These are phyloP conservation scores for Nicotiana obtusifolia DNA, from an alignment of 257 asterid species.

Conservation along the genomic window DNA sequence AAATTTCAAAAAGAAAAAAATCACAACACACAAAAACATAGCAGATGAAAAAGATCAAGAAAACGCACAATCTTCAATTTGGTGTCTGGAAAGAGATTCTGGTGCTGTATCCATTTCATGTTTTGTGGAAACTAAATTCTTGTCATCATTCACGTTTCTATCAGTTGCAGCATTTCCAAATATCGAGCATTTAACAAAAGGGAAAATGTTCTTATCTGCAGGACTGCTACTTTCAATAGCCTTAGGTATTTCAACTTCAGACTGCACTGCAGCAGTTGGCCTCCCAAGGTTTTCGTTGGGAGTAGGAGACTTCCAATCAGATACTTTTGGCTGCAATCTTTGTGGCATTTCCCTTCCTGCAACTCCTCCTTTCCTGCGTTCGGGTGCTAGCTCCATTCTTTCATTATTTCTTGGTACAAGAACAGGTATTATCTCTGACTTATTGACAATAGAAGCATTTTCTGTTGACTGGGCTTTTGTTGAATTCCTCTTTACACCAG, in stretches of 20 bases:
- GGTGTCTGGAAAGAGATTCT: slow-evolving; percentile 38
- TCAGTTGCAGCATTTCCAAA: slow-evolving; percentile 33
- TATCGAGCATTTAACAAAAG: slow-evolving; percentile 43
- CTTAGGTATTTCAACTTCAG: slow-evolving; percentile 49
- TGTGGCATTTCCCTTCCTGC: slow-evolving; percentile 49
- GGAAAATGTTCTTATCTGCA: slow-evolving; percentile 39
- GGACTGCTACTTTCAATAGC: slow-evolving; percentile 32
- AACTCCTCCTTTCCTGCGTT: slow-evolving; percentile 74
- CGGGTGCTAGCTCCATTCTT: slow-evolving; percentile 62
- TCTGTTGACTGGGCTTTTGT: slow-evolving; percentile 52
- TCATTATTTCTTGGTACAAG: slow-evolving; percentile 75
- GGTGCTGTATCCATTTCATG: slow-evolving; percentile 33
- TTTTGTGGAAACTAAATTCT: slow-evolving; percentile 39
- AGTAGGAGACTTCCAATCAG: slow-evolving; percentile 52
- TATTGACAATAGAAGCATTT: slow-evolving; percentile 38
- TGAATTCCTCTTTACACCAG: slow-evolving; percentile 58
- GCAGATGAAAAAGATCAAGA: not conserved
- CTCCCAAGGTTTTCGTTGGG: slow-evolving; percentile 54
- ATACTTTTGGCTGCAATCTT: slow-evolving; percentile 57
- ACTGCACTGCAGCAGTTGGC: slow-evolving; percentile 33
- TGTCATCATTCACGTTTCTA: slow-evolving; percentile 48
- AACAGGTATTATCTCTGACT: slow-evolving; percentile 72
- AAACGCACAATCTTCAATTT: slow-evolving; percentile 54
- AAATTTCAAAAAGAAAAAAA: not conserved
- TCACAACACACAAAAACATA: not conserved